phyloP scores from a whole-genome alignment of 805 yeast species.

The Candida sonorensis region DNA sequence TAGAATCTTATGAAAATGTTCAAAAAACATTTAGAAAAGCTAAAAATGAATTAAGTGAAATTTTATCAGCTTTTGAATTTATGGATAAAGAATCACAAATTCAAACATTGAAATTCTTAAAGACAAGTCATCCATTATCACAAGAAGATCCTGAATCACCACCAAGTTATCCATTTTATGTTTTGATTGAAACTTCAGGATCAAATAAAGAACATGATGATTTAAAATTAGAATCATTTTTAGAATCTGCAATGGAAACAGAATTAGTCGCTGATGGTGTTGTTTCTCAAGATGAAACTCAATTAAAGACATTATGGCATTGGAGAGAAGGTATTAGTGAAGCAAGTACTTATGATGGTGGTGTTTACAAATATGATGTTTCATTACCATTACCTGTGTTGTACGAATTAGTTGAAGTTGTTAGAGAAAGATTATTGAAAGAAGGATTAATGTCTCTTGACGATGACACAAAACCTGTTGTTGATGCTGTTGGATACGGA shows the following conservation, averaged over 20 bases:
- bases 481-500: conserved; percentile 93
- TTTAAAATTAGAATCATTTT: conserved; percentile 76
- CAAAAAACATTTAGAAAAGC: conserved; percentile 76
- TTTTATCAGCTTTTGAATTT: conserved; percentile 87
- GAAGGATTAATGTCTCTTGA: conserved; percentile 57
- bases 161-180: conserved; percentile 75
- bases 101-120: conserved; percentile 55
- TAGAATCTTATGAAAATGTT: conserved; percentile 76
- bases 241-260: conserved; percentile 78
- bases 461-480: conserved; percentile 63
- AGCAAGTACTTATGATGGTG: conserved; percentile 78
- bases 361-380: conserved; percentile 96
- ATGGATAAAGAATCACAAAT: conserved; percentile 74
- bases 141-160: conserved; percentile 38
- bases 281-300: conserved; percentile 92
- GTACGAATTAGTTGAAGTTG: conserved; percentile 77
- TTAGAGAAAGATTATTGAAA: conserved; percentile 51
- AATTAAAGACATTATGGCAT: conserved; percentile 74
- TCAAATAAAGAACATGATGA: conserved; percentile 91
- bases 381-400: conserved; percentile 79
- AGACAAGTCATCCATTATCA: conserved; percentile 61
- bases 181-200: conserved; percentile 93
- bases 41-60: conserved; percentile 71
- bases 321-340: conserved; percentile 97
- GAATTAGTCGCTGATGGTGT: conserved; percentile 89